phyloP scores from a whole-genome alignment of 805 yeast genomes.

The Metschnikowia gelsemii region DNA sequence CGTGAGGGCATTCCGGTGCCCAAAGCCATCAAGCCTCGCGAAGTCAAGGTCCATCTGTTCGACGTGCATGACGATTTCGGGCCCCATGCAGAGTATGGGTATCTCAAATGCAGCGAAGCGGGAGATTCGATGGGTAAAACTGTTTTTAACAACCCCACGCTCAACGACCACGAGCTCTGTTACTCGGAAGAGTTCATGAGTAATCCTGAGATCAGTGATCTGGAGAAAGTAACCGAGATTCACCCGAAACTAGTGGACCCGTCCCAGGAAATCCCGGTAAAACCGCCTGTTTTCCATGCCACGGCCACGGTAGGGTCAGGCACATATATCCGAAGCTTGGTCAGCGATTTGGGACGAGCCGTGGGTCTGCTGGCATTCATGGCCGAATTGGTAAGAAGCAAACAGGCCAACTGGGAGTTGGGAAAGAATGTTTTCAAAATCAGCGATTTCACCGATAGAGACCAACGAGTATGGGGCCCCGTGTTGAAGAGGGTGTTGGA shows the following conservation, averaged over 20 bases:
- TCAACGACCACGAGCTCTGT: conserved; percentile 61
- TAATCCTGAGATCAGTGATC: conserved; percentile 30
- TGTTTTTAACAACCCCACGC: conserved; percentile 50
- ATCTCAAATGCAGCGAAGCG: conserved; percentile 44
- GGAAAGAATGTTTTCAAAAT: conserved; percentile 66
- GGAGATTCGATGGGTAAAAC: conserved; percentile 46
- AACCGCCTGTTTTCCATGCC: conserved; percentile 71
- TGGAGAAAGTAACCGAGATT: conserved; percentile 38
- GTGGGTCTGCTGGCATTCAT: conserved; percentile 81
- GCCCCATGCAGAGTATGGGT: conserved; percentile 53
- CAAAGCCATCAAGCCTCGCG: conserved; percentile 70
- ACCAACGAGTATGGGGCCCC: conserved; percentile 67
- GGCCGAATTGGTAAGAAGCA: conserved; percentile 72
- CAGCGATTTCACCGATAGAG: conserved; percentile 60
- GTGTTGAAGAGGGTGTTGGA: conserved; percentile 57
- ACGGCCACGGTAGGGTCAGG: conserved; percentile 87
- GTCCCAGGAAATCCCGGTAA: conserved; percentile 40
- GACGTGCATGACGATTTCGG: conserved; percentile 55
- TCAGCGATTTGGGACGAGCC: conserved; percentile 86
- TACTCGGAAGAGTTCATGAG: conserved; percentile 56
- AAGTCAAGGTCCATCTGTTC: conserved; percentile 58
- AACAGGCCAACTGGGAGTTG: conserved; percentile 84
- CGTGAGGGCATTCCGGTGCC: conserved; percentile 85
- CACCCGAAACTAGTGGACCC: conserved; percentile 40
- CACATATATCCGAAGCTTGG: conserved; percentile 85